phyloP scores from a whole-genome alignment of 148 eudicot genomes.

The Camellia granthamiana region DNA sequence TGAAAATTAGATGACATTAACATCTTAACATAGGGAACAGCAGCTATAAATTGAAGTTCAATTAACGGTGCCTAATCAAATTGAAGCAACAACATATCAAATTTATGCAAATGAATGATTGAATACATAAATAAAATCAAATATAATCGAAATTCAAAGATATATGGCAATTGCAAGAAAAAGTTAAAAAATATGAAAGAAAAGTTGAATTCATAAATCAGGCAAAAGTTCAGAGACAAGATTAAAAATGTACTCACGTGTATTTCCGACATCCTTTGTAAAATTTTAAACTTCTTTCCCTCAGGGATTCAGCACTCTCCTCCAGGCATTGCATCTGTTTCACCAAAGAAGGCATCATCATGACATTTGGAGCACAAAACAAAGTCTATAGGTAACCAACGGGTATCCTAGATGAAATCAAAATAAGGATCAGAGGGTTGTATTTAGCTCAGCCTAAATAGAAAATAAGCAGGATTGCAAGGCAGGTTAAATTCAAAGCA shows the following conservation, averaged over 20 bases:
- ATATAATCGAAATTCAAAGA: not conserved
- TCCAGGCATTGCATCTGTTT: conserved; percentile 84
- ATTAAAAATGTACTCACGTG: conserved; percentile 58
- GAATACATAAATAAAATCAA: not conserved
- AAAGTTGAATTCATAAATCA: not conserved
- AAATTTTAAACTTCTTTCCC: conserved; percentile 89
- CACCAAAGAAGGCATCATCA: conserved; percentile 8
- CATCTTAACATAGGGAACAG: not conserved
- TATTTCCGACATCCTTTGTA: conserved; percentile 94
- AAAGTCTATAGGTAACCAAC: too few species aligned
- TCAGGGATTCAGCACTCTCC: conserved; percentile 84
- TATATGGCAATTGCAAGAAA: too few species aligned
- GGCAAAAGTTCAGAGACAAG: not conserved
- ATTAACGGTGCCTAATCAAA: not conserved
- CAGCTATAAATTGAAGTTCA: not conserved
- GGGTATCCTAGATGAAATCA: too few species aligned
- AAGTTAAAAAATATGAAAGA: not conserved
- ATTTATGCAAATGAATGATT: too few species aligned
- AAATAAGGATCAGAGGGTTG: too few species aligned
- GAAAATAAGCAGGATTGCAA: not conserved
- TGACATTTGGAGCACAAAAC: too few species aligned
- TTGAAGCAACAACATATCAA: not conserved
- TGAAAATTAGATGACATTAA: not conserved
- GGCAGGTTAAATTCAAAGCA: not conserved
- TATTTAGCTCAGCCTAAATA: too few species aligned